Conservation (phyloP, 2,329 filamentous ascomycete genomes). For the Colletotrichum sansevieriae region DNA sequence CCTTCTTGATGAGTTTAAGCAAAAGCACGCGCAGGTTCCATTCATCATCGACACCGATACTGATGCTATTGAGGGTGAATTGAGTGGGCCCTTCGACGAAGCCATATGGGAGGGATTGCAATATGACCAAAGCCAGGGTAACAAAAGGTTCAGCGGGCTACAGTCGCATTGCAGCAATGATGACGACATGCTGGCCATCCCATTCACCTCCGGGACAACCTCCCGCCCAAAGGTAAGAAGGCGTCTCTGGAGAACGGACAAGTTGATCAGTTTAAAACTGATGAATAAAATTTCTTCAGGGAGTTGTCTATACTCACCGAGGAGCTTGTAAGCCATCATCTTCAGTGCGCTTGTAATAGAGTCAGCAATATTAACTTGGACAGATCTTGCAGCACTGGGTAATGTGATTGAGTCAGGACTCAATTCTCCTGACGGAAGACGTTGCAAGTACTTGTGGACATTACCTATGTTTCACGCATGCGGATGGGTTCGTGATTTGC, state of each 20-base stretch:
- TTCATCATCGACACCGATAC: constrained; percentile 87
- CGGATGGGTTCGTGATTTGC: constrained; percentile 68
- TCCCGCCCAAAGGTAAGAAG: constrained; percentile 69
- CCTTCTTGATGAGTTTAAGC: constrained; percentile 76
- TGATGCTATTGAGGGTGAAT: constrained; percentile 79
- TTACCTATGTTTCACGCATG: constrained; percentile 85
- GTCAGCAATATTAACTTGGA: background rate
- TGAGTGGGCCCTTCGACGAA: constrained; percentile 85
- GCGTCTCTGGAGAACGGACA: background rate
- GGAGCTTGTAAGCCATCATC: constrained; percentile 68
- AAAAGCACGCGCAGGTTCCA: constrained; percentile 71
- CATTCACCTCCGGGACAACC: constrained; percentile 95
- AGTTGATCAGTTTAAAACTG: background rate
- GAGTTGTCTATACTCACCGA: constrained; percentile 91
- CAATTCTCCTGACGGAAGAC: constrained; percentile 72
- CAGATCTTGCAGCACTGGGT: constrained; percentile 79
- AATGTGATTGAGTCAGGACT: constrained; percentile 92
- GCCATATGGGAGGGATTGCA: constrained; percentile 84
- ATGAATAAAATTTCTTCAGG: constrained; percentile 67
- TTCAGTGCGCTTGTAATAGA: background rate
- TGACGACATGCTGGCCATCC: constrained; percentile 85
- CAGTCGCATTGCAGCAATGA: constrained; percentile 79
- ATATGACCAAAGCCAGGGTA: constrained; percentile 75
- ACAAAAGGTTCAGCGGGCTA: constrained; percentile 82
- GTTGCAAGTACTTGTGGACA: constrained; percentile 91